A percentile compares a stretch with the other conserved stretches of the same genome.
Conservation (phyloP, 1,284 basidiomycete genomes). For the Naganishia sp. region DNA sequence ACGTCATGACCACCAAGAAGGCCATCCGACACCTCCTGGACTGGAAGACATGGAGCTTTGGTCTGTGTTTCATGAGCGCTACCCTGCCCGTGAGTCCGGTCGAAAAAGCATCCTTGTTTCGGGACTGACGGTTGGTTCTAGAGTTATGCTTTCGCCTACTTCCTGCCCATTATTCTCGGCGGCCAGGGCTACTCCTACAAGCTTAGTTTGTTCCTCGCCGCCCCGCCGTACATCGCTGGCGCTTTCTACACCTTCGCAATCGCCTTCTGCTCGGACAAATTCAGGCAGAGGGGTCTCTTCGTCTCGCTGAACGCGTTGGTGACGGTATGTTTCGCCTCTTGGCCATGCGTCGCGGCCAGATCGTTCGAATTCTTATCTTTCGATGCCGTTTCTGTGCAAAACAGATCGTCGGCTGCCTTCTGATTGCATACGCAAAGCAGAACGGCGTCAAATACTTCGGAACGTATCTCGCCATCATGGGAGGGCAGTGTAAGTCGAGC, state of each 20-base stretch:
- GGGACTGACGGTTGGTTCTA: slow-evolving; percentile 2
- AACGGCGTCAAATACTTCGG: slow-evolving; percentile 52
- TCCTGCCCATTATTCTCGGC: slow-evolving; percentile 52
- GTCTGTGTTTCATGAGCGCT: slow-evolving; percentile 32
- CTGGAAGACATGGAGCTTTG: slow-evolving; percentile 52
- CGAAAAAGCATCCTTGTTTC: too few species aligned
- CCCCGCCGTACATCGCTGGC: slow-evolving; percentile 53
- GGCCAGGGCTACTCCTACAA: slow-evolving; percentile 51
- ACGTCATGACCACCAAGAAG: slow-evolving; percentile 50
- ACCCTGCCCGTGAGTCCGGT: slow-evolving; percentile 31
- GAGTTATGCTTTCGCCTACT: slow-evolving; percentile 47
- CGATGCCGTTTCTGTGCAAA: slow-evolving; percentile 37
- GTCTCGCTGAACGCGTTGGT: slow-evolving; percentile 44
- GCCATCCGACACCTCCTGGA: slow-evolving; percentile 48
- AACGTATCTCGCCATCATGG: slow-evolving; percentile 53
- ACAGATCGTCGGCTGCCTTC: slow-evolving; percentile 46
- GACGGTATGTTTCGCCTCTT: neutral
- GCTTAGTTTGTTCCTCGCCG: slow-evolving; percentile 48
- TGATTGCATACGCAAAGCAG: slow-evolving; percentile 45
- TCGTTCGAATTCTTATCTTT: too few species aligned
- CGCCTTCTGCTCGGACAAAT: slow-evolving; percentile 52
- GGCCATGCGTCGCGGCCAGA: too few species aligned
- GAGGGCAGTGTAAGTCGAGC: slow-evolving; percentile 34
- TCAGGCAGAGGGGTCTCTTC: slow-evolving; percentile 47
- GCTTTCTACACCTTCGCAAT: slow-evolving; percentile 47